A percentile compares a stretch with the other conserved stretches of the same genome.
These are phyloP conservation scores for Odontarrhena argentea DNA, from an alignment of 345 rosid genomes.

Conservation along the genomic window DNA sequence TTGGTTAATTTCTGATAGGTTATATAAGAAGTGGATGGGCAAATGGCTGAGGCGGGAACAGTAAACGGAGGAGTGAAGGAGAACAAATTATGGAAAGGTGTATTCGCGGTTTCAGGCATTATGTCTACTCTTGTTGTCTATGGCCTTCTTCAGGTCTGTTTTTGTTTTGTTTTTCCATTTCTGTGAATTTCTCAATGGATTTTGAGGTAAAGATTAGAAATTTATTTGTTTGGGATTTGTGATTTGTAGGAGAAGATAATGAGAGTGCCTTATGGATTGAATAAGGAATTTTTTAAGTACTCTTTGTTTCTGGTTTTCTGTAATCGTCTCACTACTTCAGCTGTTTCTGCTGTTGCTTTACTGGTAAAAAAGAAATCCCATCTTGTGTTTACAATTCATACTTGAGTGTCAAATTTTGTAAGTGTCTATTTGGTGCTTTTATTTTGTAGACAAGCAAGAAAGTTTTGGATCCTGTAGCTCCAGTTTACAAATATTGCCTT, in stretches of 20 bases:
- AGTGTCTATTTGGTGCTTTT: not conserved
- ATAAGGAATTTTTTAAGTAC: conserved; percentile 70
- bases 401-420: not conserved
- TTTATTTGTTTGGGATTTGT: not conserved
- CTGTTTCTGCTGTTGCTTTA: conserved; percentile 74
- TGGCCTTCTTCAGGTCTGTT: conserved; percentile 77
- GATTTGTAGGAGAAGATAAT: conserved; percentile 76
- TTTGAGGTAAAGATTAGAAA: not conserved
- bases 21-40: conserved; percentile 44
- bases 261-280: conserved; percentile 82
- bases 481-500: conserved; percentile 74
- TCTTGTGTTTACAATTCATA: conserved; percentile 18
- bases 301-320: conserved; percentile 91
- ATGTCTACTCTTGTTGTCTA: conserved; percentile 93
- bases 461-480: conserved; percentile 84
- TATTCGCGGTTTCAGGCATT: conserved; percentile 80
- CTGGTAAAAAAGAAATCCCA: conserved; percentile 46
- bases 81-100: conserved; percentile 69
- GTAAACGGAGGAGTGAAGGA: conserved; percentile 46
- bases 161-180: not conserved
- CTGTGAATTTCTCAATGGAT: not conserved
- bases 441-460: conserved; percentile 69
- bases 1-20: not conserved
- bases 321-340: conserved; percentile 77
- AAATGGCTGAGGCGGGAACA: conserved; percentile 64